Conservation (phyloP, 2,329 filamentous ascomycete genomes). For the Cadophora sp. region DNA sequence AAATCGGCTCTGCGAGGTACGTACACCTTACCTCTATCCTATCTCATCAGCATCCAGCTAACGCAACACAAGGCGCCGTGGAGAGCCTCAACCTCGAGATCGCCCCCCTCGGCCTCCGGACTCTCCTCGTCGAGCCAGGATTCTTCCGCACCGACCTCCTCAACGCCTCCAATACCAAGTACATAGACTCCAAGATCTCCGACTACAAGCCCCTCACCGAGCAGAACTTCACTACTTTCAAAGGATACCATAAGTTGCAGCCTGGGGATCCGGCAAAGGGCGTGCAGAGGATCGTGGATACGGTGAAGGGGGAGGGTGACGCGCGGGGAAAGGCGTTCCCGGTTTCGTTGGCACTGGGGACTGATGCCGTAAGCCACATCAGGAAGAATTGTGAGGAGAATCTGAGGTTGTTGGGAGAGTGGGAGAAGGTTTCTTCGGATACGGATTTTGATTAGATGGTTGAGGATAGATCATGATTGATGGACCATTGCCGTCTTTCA, state of each 20-base stretch:
- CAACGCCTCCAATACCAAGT: not conserved
- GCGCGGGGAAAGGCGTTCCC: not conserved
- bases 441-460: not conserved
- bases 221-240: not conserved
- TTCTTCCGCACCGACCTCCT: not conserved
- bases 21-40: not conserved
- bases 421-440: not conserved
- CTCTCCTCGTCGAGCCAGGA: not conserved
- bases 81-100: not conserved
- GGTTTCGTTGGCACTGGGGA: not conserved
- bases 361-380: not conserved
- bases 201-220: not conserved
- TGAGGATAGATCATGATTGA: no score
- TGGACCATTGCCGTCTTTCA: no score
- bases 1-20: not conserved
- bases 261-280: not conserved
- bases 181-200: not conserved
- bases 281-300: not conserved
- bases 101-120: not conserved
- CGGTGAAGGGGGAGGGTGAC: not conserved
- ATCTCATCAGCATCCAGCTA: no score
- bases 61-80: not conserved
- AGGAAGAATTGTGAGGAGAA: not conserved
- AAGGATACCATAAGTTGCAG: not conserved
- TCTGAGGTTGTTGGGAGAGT: not conserved